A percentile compares a stretch with the other conserved stretches of the same genome.
These are phyloP conservation scores for Cladophialophora carrionii DNA, from an alignment of 2,329 filamentous ascomycete species.

Conservation along the genomic window DNA sequence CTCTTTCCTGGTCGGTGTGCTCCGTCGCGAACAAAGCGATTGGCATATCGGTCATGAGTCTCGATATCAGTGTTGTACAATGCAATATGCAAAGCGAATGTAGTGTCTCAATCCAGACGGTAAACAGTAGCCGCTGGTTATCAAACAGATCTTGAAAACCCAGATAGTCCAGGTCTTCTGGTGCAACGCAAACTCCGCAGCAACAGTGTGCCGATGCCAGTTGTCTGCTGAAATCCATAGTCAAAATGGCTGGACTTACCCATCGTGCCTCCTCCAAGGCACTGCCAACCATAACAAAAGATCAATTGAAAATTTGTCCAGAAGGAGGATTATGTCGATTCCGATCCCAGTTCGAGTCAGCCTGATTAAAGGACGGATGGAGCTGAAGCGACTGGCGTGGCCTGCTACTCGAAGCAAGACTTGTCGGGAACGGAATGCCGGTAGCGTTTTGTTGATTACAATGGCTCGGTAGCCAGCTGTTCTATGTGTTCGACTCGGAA, in stretches of 20 bases:
- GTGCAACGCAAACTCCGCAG: conserved; percentile 6
- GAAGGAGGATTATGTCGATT: background rate
- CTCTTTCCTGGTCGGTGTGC: conserved; percentile 12
- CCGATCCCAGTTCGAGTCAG: conserved; percentile 11
- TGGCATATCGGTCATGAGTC: conserved; percentile 35
- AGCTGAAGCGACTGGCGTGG: conserved; percentile 13
- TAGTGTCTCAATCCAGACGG: conserved; percentile 27
- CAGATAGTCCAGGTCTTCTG: background rate
- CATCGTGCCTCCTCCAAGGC: background rate
- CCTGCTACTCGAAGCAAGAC: background rate
- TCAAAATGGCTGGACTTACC: background rate
- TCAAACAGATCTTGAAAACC: conserved; percentile 17
- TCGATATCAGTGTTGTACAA: conserved; percentile 34
- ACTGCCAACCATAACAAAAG: background rate
- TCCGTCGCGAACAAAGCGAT: conserved; percentile 27
- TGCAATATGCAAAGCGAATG: conserved; percentile 31
- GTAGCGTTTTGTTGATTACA: background rate
- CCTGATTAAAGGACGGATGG: conserved; percentile 8
- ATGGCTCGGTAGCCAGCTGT: background rate
- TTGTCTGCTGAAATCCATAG: conserved; percentile 1
- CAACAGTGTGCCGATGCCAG: background rate
- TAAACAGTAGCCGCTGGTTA: conserved; percentile 32
- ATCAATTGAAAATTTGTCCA: conserved; percentile 7
- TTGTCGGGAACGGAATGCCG: background rate
- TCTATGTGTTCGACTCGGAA: conserved; percentile 26